Evolutionary conservation across 1,284 basidiomycete genomes (phyloP).

Genomic region (Rhodotorula sp.): DNA sequence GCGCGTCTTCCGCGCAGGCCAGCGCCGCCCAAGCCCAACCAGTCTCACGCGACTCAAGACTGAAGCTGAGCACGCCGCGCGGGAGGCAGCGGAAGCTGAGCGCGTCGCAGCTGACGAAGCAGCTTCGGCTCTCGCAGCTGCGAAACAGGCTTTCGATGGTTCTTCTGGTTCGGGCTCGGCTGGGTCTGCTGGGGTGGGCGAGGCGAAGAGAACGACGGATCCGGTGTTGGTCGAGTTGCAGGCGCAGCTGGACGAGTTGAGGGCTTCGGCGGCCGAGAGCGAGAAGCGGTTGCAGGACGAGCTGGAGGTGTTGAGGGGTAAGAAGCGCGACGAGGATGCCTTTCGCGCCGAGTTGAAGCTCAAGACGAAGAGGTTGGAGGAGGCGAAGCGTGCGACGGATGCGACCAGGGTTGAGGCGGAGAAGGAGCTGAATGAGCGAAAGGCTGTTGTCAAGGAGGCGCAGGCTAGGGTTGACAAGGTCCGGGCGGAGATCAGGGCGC

Average conservation of each 20-base stretch:
- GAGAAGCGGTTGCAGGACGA: constrained; percentile 67
- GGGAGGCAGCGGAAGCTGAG: constrained; percentile 24
- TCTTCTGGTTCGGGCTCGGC: not conserved
- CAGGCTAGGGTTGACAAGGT: constrained; percentile 64
- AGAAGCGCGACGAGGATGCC: constrained; percentile 79
- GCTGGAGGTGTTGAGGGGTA: constrained; percentile 68
- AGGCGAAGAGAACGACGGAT: constrained; percentile 1
- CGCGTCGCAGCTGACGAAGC: constrained; percentile 2
- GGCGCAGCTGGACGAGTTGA: constrained; percentile 69
- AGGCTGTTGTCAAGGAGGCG: constrained; percentile 64
- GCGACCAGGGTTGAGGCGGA: constrained; percentile 75
- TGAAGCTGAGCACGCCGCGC: constrained; percentile 24
- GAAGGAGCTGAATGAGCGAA: constrained; percentile 72
- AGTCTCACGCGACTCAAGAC: constrained; percentile 31
- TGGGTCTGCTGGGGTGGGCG: not conserved
- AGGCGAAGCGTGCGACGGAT: constrained; percentile 79
- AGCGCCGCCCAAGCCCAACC: constrained; percentile 41
- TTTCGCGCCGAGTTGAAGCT: constrained; percentile 72
- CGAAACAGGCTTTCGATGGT: not conserved
- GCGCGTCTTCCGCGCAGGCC: constrained; percentile 41
- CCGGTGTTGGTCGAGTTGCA: constrained; percentile 67
- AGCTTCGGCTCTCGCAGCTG: not conserved
- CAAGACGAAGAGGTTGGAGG: constrained; percentile 79
- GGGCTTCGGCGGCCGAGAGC: constrained; percentile 54
- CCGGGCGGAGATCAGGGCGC: constrained; percentile 63